phyloP scores from a whole-genome alignment of 2,329 filamentous ascomycete species.

The Fusarium equiseti region DNA sequence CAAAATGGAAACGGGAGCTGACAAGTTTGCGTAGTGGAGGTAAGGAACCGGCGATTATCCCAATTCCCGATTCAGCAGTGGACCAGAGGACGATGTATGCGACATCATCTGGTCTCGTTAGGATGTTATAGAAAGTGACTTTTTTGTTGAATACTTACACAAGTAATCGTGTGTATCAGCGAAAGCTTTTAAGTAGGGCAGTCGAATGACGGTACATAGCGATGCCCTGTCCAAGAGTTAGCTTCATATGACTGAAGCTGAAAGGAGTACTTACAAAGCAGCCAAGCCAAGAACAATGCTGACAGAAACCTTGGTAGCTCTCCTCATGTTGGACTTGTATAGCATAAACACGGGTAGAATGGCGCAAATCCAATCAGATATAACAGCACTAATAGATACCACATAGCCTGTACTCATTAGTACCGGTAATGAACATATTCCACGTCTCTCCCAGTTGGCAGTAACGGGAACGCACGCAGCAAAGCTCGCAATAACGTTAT shows the following conservation, averaged over 20 bases:
- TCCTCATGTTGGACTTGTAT: constrained; percentile 34
- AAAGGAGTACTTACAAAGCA: constrained; percentile 8
- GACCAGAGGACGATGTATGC: constrained; percentile 30
- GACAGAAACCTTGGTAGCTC: constrained; percentile 27
- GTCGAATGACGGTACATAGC: constrained; percentile 22
- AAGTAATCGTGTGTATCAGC: neutral
- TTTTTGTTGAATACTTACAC: neutral
- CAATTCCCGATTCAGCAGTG: constrained; percentile 32
- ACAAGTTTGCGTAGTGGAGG: constrained; percentile 25
- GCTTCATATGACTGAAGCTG: rapidly evolving
- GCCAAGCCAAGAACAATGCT: constrained; percentile 30
- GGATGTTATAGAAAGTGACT: neutral
- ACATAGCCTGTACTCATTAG: constrained; percentile 17
- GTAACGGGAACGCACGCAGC: neutral
- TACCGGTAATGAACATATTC: neutral
- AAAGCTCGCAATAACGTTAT: neutral
- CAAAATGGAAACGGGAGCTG: constrained; percentile 12
- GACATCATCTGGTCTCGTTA: constrained; percentile 16
- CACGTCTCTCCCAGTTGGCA: neutral
- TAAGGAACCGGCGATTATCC: constrained; percentile 29
- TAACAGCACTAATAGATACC: constrained; percentile 11
- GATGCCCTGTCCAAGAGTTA: constrained; percentile 14
- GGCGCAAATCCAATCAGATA: constrained; percentile 28
- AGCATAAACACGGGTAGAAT: constrained; percentile 31
- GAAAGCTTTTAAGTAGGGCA: constrained; percentile 32